A percentile compares a stretch with the other conserved stretches of the same genome.
phyloP scores from a whole-genome alignment of 306 rosid genomes.

The Dalbergia cochinchinensis region DNA sequence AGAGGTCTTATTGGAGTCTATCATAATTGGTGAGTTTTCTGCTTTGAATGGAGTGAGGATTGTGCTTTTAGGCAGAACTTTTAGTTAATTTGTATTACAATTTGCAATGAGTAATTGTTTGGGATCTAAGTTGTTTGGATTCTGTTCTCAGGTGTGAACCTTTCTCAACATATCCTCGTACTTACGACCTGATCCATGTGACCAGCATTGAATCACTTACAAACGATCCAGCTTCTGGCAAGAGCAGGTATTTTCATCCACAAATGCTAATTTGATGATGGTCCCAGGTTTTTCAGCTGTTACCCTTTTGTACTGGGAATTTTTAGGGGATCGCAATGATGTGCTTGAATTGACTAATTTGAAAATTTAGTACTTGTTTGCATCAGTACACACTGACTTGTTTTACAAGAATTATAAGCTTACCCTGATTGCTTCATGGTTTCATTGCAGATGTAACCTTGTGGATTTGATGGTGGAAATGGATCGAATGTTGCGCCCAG shows the following conservation, averaged over 20 bases:
- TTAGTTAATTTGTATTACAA: conserved; percentile 12
- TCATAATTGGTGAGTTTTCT: conserved; percentile 86
- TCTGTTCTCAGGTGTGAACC: conserved; percentile 91
- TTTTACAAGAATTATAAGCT: neutral
- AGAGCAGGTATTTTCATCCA: conserved; percentile 68
- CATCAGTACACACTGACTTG: neutral
- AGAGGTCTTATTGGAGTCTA: conserved; percentile 94
- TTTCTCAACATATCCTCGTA: conserved; percentile 97
- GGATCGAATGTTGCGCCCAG: conserved; percentile 90
- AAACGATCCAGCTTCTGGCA: conserved; percentile 70
- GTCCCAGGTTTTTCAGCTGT: conserved; percentile 21
- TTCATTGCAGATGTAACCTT: conserved; percentile 77
- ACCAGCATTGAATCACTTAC: conserved; percentile 80
- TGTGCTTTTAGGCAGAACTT: neutral
- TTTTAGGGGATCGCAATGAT: neutral
- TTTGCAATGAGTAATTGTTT: conserved; percentile 11
- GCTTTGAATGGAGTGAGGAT: neutral
- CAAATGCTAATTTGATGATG: conserved; percentile 32
- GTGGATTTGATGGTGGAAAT: conserved; percentile 96
- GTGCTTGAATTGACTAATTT: conserved; percentile 9
- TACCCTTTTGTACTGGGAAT: conserved; percentile 6
- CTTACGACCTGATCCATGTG: conserved; percentile 89
- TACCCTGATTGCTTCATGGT: conserved; percentile 11
- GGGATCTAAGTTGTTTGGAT: conserved; percentile 48
- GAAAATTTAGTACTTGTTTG: conserved; percentile 11